A percentile compares a stretch with the other conserved stretches of the same genome.
Evolutionary conservation across 2,329 filamentous ascomycete genomes (phyloP).

Genomic region (Shiraia bambusicola): DNA sequence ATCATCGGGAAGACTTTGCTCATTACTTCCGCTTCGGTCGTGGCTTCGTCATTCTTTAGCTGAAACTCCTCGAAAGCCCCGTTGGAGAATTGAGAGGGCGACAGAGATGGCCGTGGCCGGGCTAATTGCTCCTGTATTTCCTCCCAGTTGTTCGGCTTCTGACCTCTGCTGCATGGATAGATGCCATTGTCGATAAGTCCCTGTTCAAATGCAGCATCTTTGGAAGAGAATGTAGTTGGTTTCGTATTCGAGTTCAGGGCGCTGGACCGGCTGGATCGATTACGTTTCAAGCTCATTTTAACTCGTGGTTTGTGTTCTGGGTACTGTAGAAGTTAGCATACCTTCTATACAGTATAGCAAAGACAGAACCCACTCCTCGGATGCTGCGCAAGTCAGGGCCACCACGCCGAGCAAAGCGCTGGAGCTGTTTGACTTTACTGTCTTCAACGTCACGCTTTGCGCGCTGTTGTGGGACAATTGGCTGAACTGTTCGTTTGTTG

Average conservation of each 20-base stretch:
- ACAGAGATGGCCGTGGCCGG: constrained; percentile 7
- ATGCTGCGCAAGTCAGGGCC: constrained; percentile 11
- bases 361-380: constrained; percentile 7
- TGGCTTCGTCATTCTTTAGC: constrained; percentile 11
- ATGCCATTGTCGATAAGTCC: constrained; percentile 7
- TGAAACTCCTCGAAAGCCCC: constrained; percentile 17
- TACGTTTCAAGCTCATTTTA: constrained; percentile 8
- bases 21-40: constrained; percentile 15
- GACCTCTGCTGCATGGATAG: constrained; percentile 9
- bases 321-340: constrained; percentile 10
- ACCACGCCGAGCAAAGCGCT: constrained; percentile 15
- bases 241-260: constrained; percentile 6
- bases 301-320: constrained; percentile 7
- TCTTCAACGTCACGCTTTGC: constrained; percentile 3
- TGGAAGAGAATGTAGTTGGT: constrained; percentile 7
- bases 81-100: constrained; percentile 6
- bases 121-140: constrained; percentile 11
- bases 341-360: constrained; percentile 1
- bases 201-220: constrained; percentile 13
- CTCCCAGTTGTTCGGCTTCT: constrained; percentile 15
- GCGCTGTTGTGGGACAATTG: constrained; percentile 5
- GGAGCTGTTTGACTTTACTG: constrained; percentile 8
- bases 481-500: constrained; percentile 9
- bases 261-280: constrained; percentile 8
- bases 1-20: constrained; percentile 14